Percentiles rank a stretch among this genome's conserved stretches.
phyloP scores from a whole-genome alignment of 176 grass and related monocot genomes.

The Tillandsia leiboldiana region DNA sequence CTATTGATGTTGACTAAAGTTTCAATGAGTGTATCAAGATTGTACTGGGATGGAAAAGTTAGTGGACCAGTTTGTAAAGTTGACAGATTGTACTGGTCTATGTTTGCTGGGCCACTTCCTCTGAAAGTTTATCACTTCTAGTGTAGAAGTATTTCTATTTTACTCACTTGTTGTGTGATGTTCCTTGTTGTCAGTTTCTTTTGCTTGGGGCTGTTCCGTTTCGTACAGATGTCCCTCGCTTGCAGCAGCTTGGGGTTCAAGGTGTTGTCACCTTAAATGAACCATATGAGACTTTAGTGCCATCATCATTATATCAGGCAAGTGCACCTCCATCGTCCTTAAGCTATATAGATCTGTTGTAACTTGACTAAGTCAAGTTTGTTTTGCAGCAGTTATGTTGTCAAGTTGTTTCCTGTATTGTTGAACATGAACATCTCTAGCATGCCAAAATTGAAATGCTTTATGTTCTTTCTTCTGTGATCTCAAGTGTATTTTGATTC shows the following conservation, averaged over 20 bases:
- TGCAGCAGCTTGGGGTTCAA: slow-evolving; percentile 60
- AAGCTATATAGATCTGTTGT: not conserved
- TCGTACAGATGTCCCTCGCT: slow-evolving; percentile 49
- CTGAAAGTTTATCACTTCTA: not conserved
- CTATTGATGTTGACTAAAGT: too few species aligned
- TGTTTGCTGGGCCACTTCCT: too few species aligned
- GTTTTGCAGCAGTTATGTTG: not conserved
- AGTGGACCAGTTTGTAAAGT: not conserved
- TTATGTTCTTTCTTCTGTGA: too few species aligned
- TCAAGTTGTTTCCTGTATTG: not conserved
- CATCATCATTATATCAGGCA: slow-evolving; percentile 63
- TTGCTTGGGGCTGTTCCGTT: slow-evolving; percentile 93
- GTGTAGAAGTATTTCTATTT: not conserved
- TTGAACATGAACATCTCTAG: too few species aligned
- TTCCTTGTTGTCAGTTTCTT: slow-evolving; percentile 39
- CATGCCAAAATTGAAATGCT: too few species aligned
- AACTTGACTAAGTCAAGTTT: not conserved
- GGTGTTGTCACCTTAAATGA: slow-evolving; percentile 84
- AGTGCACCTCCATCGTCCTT: slow-evolving; percentile 11
- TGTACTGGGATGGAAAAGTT: too few species aligned
- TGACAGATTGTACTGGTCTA: not conserved
- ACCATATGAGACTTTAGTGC: slow-evolving; percentile 81
- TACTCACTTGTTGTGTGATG: not conserved
- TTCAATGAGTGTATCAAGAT: too few species aligned
- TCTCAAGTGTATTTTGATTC: not conserved